A percentile compares a stretch with the other conserved stretches of the same genome.
phyloP scores from a whole-genome alignment of 805 yeast genomes.

The Gaillardinia entomophila region DNA sequence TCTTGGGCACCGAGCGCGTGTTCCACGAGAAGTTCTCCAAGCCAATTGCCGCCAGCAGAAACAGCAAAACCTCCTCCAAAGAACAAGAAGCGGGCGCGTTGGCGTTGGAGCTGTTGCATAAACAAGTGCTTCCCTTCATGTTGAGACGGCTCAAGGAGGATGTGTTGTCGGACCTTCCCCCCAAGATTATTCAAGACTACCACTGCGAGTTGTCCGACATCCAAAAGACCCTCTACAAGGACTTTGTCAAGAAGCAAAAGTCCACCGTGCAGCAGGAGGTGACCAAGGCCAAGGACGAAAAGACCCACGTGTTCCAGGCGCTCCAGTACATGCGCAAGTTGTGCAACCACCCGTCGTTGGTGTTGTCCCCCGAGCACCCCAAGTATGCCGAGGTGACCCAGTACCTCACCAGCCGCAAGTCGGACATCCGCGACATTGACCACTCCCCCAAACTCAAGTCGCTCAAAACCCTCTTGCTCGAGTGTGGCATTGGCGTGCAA shows the following conservation, averaged over 20 bases:
- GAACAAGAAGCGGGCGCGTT: slow-evolving; percentile 97
- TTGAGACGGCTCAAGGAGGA: slow-evolving; percentile 93
- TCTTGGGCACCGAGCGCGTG: slow-evolving; percentile 87
- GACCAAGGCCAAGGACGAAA: slow-evolving; percentile 40
- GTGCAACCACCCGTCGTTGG: slow-evolving; percentile 95
- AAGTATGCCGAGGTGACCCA: slow-evolving; percentile 63
- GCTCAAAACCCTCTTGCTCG: slow-evolving; percentile 69
- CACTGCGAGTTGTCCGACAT: slow-evolving; percentile 92
- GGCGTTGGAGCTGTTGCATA: slow-evolving; percentile 92
- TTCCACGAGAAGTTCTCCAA: slow-evolving; percentile 96
- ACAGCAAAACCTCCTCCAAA: slow-evolving; percentile 79
- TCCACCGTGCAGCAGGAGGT: slow-evolving; percentile 62
- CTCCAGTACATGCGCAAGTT: slow-evolving; percentile 94
- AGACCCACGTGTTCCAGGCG: slow-evolving; percentile 95
- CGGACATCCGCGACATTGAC: slow-evolving; percentile 62
- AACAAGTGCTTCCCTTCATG: slow-evolving; percentile 95
- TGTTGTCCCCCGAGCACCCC: slow-evolving; percentile 77
- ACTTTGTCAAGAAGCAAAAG: slow-evolving; percentile 84
- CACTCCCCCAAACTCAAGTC: slow-evolving; percentile 91
- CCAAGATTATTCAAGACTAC: slow-evolving; percentile 96
- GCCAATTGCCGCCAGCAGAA: slow-evolving; percentile 92
- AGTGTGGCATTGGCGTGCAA: slow-evolving; percentile 81
- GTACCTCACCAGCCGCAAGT: slow-evolving; percentile 52
- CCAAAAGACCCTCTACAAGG: slow-evolving; percentile 82
- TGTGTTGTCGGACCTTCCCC: slow-evolving; percentile 92